phyloP scores from a whole-genome alignment of 202 grass and related monocot genomes.

The Carex sylvatica region DNA sequence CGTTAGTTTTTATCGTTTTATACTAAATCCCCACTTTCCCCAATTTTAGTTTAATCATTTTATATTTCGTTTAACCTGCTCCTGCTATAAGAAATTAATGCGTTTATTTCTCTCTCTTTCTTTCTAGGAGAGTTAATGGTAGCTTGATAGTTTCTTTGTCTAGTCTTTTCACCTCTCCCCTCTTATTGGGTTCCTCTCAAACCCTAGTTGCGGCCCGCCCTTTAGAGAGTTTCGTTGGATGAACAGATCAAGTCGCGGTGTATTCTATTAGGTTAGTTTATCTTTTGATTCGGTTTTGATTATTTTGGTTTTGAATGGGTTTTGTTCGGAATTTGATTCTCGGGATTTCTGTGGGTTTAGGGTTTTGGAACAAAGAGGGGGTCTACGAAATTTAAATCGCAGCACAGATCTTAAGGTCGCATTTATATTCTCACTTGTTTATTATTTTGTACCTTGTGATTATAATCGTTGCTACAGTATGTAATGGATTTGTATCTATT shows the following conservation, averaged over 20 bases:
- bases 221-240: background rate
- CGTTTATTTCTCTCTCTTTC: slow-evolving; percentile 12
- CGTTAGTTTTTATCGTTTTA: slow-evolving; percentile 30
- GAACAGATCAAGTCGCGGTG: background rate
- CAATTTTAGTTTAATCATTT: background rate
- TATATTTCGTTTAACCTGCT: slow-evolving; percentile 4
- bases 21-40: background rate
- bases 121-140: slow-evolving; percentile 4
- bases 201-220: slow-evolving; percentile 4
- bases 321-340: background rate
- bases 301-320: background rate
- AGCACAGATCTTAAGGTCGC: background rate
- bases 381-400: background rate
- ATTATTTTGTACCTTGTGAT: background rate
- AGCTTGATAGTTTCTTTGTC: slow-evolving; percentile 21
- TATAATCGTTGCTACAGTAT: background rate
- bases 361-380: background rate
- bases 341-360: slow-evolving; percentile 1
- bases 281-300: background rate
- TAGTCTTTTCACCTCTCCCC: background rate
- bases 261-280: slow-evolving; percentile 11
- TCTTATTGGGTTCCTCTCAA: background rate
- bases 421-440: background rate
- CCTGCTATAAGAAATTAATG: slow-evolving; percentile 28
- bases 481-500: background rate